Base-by-base conservation (phyloP, 2,329 filamentous ascomycete species). In the Trichoderma sp. region DNA sequence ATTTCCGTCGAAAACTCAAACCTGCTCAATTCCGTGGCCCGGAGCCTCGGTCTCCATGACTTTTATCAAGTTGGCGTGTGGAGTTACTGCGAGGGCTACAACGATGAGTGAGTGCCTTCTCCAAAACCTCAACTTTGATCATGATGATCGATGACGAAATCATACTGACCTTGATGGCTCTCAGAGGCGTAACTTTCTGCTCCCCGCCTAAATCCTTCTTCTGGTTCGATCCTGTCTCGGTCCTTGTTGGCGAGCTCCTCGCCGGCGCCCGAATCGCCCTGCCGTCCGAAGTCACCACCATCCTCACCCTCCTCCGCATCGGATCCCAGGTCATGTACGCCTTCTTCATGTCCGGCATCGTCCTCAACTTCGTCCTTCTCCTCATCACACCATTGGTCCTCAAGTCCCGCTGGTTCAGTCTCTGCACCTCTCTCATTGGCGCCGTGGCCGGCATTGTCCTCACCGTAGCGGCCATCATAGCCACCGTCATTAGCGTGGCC, bases 51-150 rank as follows among this genome's bases (percentile, higher is more conserved):
- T 34, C 86, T 98, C 63, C 94, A 97, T 80, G 95, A 98, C 81
- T 98, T 97, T 82, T 98, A 98, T 82, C 92, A 94, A 77, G 92
- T 97, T 32, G 95, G 95, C 6, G 83, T 98, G 53, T 98, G 95
- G 95, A 92, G 91, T 73, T 97, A 92, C 81, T 98, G 95, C 81
- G 93, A 97, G 80, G 95, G 95, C 24, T 97, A 95, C 81, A 84
- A 89, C 71, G 86, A 88, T 76, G 85, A 91, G 82, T 88, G 79
- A 70, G 85, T 79, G 18, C 28, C 26, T 28, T 68, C 51, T 30
- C 30, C 32, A 18, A 51, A 51, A 18, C 6, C 60, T 6, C 18
- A 21, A 24, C 18, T 39, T 21, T 39, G n/a, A 12, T 6, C 6
- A 14, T 8, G 21, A 34, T 32, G 15, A 51, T 28, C 26, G 11